A percentile compares a stretch with the other conserved stretches of the same genome.
phyloP scores from a whole-genome alignment of 169 alveolate species.

The Plasmodium fragile region DNA sequence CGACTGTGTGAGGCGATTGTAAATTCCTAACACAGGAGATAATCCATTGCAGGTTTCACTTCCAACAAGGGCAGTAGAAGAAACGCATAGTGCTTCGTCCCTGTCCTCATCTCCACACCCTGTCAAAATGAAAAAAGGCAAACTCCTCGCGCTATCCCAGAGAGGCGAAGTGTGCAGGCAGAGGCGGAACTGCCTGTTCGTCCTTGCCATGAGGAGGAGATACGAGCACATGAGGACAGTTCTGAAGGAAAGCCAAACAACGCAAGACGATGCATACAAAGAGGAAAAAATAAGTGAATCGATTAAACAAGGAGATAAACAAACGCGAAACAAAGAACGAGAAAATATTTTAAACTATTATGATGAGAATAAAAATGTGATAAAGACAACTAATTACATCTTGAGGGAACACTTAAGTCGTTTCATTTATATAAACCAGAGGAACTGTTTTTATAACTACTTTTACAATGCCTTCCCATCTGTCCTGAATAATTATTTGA shows the following conservation, averaged over 20 bases:
- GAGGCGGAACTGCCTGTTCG: constrained; percentile 9
- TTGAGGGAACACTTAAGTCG: constrained; percentile 57
- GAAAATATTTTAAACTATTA: constrained; percentile 29
- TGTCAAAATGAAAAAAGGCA: constrained; percentile 22
- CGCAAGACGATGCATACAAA: neutral
- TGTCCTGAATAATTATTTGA: constrained; percentile 44
- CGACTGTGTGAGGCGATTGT: too few species aligned
- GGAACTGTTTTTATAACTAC: constrained; percentile 19
- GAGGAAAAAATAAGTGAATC: neutral
- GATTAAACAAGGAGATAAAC: neutral
- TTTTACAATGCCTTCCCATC: constrained; percentile 59
- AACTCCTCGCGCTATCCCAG: constrained; percentile 1
- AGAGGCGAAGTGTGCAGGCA: constrained; percentile 13
- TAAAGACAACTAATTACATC: constrained; percentile 51
- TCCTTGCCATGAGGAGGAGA: constrained; percentile 15
- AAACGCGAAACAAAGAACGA: neutral
- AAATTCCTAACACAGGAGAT: neutral
- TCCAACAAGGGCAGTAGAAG: neutral
- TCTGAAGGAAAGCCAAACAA: neutral
- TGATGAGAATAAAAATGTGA: constrained; percentile 50
- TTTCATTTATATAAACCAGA: constrained; percentile 35
- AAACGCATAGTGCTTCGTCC: neutral
- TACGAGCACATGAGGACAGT: constrained; percentile 8
- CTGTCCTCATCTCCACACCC: neutral
- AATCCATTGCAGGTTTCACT: neutral